These are phyloP conservation scores for Huntiella bhutanensis DNA, from an alignment of 2,329 filamentous ascomycete genomes.

Conservation along the genomic window DNA sequence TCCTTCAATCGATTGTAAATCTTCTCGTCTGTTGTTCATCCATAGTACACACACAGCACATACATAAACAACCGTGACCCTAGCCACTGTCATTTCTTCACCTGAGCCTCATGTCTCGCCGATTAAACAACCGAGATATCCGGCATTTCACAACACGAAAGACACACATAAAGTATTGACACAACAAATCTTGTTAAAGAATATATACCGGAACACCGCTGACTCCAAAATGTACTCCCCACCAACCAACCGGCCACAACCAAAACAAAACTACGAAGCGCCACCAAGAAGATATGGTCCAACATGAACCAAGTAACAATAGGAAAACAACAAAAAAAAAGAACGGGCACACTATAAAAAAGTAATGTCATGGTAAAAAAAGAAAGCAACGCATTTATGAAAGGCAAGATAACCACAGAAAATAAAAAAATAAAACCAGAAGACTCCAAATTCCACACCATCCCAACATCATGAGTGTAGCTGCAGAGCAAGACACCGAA, in stretches of 20 bases:
- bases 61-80: background rate
- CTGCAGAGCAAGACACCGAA: background rate
- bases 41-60: background rate
- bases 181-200: background rate
- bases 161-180: no score
- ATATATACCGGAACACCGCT: background rate
- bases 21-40: background rate
- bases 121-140: no score
- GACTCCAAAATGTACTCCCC: background rate
- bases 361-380: background rate
- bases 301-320: background rate
- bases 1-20: no score
- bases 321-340: constrained; percentile 13
- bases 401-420: constrained; percentile 1
- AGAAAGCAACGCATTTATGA: constrained; percentile 5
- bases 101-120: no score
- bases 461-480: constrained; percentile 11
- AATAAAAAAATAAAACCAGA: constrained; percentile 9
- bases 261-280: no score
- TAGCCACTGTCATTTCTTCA: no score
- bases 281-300: constrained; percentile 3
- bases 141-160: no score
- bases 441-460: constrained; percentile 10
- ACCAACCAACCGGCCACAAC: constrained; percentile 1
- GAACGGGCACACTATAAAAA: constrained; percentile 11